phyloP scores from a whole-genome alignment of 257 asterid genomes.

The Plantago major region DNA sequence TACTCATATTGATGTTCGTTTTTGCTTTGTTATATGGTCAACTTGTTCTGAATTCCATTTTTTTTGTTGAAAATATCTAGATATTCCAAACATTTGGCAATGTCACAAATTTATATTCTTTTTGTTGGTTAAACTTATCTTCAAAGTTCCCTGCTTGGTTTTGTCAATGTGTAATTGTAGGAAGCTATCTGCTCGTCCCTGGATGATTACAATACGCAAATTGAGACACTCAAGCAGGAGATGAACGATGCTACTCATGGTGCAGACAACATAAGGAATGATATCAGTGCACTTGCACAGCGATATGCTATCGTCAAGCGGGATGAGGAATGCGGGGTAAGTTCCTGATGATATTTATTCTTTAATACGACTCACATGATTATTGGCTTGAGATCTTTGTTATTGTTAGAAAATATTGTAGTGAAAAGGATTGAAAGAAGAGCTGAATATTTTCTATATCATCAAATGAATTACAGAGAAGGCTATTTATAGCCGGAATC shows the following conservation, averaged over 20 bases:
- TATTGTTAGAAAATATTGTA: too few species aligned
- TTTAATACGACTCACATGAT: too few species aligned
- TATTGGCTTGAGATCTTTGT: too few species aligned
- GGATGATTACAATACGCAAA: slow-evolving; percentile 95
- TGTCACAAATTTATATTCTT: slow-evolving; percentile 10
- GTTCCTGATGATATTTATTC: slow-evolving; percentile 20
- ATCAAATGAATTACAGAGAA: too few species aligned
- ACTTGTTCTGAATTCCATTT: too few species aligned
- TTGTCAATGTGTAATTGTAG: slow-evolving; percentile 37
- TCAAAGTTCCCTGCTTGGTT: slow-evolving; percentile 13
- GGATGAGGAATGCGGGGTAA: slow-evolving; percentile 98
- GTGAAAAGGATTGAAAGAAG: too few species aligned
- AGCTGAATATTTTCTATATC: too few species aligned
- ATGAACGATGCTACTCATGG: slow-evolving; percentile 98
- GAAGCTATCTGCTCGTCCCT: slow-evolving; percentile 95
- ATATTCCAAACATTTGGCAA: slow-evolving; percentile 3
- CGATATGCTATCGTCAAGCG: slow-evolving; percentile 79
- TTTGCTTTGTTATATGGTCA: too few species aligned
- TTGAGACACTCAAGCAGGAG: slow-evolving; percentile 93
- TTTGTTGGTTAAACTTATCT: too few species aligned
- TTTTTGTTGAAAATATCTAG: neutral
- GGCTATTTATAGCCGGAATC: too few species aligned
- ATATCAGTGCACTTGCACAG: slow-evolving; percentile 88
- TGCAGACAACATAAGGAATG: slow-evolving; percentile 94
- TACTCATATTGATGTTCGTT: too few species aligned